Base-by-base conservation (phyloP, 1,284 basidiomycete genomes). In the Puccinia novopanici region DNA sequence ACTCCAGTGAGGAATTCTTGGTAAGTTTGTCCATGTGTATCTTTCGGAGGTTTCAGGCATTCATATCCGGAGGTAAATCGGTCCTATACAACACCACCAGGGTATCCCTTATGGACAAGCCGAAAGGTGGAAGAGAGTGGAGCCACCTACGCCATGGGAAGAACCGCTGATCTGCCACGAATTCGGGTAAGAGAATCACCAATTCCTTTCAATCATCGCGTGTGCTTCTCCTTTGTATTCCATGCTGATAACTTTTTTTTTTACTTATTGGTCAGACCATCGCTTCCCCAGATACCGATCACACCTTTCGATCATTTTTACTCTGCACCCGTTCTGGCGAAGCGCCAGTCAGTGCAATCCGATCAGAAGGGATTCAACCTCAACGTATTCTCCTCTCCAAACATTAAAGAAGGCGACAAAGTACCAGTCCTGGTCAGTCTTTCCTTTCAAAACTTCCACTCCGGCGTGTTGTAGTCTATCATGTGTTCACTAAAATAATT, bases 81-180 rank as follows among this genome's bases (percentile, higher is more conserved):
- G 4, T 34, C 4, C 34, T 34, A 34, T 34, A 34, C 34, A 52
- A n/a, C 1, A 52, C 9, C 19, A 52, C 1, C 19, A 79, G 76
- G 76, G 76, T 61, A 37, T 79, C 19, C 76, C 76, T 48, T 79
- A 79, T 48, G 76, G 50, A 15, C 67, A 79, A 79, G 65, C 76
- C 6, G 57, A 57, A 40, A 50, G 76, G 45, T 79, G 76, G 76
- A 70, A 79, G 61, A 24, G 55, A 71, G 65, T 67, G 2, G 8
- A n/a, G 24, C 65, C 76, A 3, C 67, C 67, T 54, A 42, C 52
- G 19, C 55, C 76, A 40, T 79, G 76, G 76, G 42, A n/a, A 19
- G 68, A 70, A 24, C 67, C 65, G 27, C n/a, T 79, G 27, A 12
- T 59, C 24, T 79, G 76, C 48, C 27, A 40, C 17, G 19, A 79